Evolutionary conservation across 1,139 yeast genomes (phyloP), one percentile per base, ranked within the genome.

Genomic region (Hansenula anomala): DNA sequence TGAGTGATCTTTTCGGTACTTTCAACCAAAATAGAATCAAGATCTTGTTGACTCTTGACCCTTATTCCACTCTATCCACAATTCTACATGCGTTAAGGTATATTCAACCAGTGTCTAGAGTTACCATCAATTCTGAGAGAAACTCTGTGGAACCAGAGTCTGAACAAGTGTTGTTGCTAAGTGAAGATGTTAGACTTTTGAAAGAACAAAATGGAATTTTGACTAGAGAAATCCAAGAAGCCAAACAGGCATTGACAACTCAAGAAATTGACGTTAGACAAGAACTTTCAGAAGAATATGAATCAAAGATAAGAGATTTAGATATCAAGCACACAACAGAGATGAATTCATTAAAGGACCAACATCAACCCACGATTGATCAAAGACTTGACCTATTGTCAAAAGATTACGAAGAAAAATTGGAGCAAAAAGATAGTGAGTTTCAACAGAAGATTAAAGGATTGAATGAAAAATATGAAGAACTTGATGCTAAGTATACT

Each of bases 21-120:
- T 45, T 51, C 17, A 56, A 33, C 18, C 46, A 42, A 31, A 50
- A 48, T 23, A 45, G 47, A 24, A 42, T 54, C 32, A 63, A 33
- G 41, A 61, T 60, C 41, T 55, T 81, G 22, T 73, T 81, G 29
- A 83, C 81, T 35, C 63, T 82, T 39, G 89, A 83, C 51, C 85
- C 87, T 0, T 74, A 72, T 19, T 45, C 55, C 7, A 41, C 29
- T n/a, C 26, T 51, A 23, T 40, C 50, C 1, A 44, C 48, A 1
- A 48, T 51, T 23, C 26, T 48, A 14, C 56, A 54, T 29, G 49
- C 56, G 3, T 37, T 54, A 19, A 46, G 56, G 40, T 54, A 50
- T 30, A 52, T 52, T 20, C 55, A 52, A 25, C 56, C 58, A 8
- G 52, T 54, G 7, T 30, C 56, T 1, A 54, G 45, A 32, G 43